Evolutionary conservation across 805 yeast species (phyloP), one percentile per base, ranked within the genome.

Genomic region (Hanseniaspora jakobsenii): DNA sequence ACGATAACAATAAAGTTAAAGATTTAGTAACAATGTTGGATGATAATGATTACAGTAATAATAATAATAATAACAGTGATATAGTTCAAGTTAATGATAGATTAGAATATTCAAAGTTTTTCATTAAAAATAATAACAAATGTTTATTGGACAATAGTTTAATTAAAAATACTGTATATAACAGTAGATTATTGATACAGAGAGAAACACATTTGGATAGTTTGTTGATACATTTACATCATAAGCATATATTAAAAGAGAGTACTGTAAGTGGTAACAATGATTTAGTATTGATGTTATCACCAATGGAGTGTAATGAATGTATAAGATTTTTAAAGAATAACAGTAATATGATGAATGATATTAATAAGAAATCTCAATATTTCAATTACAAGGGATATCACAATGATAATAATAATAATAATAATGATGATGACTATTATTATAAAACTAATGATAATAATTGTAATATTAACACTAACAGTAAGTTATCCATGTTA

Each of bases 191-290:
- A 14, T 27, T 32, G 23, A 41, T 41, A 18, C 24, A 27, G 9
- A 34, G 23, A 7, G 38, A 41, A 13, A 41, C 45, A 10, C 5
- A 6, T 14, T 41, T 41, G 32, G 45, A 41, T 27, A 36, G 30
- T n/a, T 7, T 8, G 8, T 32, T 41, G 28, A 41, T 41, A n/a
- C 32, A 41, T n/a, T 32, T 41, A 3, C 45, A 41, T 41, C 45
- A 41, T 28, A 21, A 34, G 2, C 45, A 41, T 16, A 32, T 32
- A 27, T 26, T 34, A n/a, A 17, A 14, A 3, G 26, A 26, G 4
- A 18, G 24, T 8, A 18, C 24, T n/a, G n/a, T n/a, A n/a, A n/a
- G n/a, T n/a, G n/a, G n/a, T n/a, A n/a, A n/a, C n/a, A n/a, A n/a
- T n/a, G n/a, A n/a, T n/a, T n/a, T n/a, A n/a, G n/a, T n/a, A n/a